Conservation (phyloP, 1,284 basidiomycete genomes). For the Cryptococcus sp. region DNA sequence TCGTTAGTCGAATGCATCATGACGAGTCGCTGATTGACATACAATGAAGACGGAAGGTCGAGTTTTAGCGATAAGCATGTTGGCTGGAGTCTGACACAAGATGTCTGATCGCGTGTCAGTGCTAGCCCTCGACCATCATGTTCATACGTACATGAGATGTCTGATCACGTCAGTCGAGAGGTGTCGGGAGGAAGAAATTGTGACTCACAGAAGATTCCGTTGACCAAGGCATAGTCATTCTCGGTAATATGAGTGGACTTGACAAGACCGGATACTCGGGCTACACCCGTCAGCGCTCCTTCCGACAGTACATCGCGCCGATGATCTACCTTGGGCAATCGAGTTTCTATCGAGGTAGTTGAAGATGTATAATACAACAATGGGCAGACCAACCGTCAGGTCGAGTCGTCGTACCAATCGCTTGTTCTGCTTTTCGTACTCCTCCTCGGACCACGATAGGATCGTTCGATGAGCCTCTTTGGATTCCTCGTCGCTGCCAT, state of each 20-base stretch:
- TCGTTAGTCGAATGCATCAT: background rate
- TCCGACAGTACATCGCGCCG: too few species aligned
- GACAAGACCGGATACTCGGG: slow-evolving; percentile 1
- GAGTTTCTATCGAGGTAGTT: slow-evolving; percentile 10
- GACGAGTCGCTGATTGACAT: background rate
- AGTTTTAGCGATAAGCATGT: slow-evolving; percentile 3
- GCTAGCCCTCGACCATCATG: too few species aligned
- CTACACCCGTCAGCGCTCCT: background rate
- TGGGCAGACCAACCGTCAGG: background rate
- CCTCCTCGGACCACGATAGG: background rate
- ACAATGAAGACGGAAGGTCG: slow-evolving; percentile 7
- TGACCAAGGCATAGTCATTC: slow-evolving; percentile 1
- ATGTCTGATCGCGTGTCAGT: slow-evolving; percentile 2
- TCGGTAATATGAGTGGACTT: slow-evolving; percentile 3
- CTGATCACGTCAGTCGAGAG: background rate
- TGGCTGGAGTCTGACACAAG: slow-evolving; percentile 6
- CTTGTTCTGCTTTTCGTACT: background rate
- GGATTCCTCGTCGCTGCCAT: background rate
- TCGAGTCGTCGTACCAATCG: background rate
- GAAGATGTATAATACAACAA: slow-evolving; percentile 2
- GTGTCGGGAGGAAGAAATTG: too few species aligned
- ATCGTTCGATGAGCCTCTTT: background rate
- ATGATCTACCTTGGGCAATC: slow-evolving; percentile 5
- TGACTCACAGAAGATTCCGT: slow-evolving; percentile 5
- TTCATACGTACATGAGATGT: slow-evolving; percentile 3